Conservation (phyloP, 352 stramenopile genomes). For the Phytophthora uliginosa region DNA sequence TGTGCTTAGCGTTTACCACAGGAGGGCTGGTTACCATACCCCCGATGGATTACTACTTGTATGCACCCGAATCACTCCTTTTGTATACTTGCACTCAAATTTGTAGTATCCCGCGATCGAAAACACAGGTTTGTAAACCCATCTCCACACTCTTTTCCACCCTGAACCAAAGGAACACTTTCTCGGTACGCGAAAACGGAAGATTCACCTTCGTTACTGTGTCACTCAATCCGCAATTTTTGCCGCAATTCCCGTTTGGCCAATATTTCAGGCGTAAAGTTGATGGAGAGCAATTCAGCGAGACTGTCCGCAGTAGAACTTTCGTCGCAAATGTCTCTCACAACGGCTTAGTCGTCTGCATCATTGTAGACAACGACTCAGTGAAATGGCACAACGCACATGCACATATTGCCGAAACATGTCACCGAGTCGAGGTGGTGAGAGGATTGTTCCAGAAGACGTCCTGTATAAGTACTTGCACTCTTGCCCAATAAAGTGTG, state of each 20-base stretch:
- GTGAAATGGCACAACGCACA: not conserved
- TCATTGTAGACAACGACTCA: not conserved
- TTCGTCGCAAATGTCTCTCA: not conserved
- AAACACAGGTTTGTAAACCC: not conserved
- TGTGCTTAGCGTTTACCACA: not conserved
- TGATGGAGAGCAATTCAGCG: not conserved
- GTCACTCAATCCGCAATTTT: not conserved
- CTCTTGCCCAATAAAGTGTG: not conserved
- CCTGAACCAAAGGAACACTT: not conserved
- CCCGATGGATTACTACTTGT: not conserved
- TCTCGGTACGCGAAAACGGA: not conserved
- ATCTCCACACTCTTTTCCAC: not conserved
- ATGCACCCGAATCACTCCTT: not conserved
- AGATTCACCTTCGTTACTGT: not conserved
- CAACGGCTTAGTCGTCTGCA: not conserved
- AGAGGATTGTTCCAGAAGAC: not conserved
- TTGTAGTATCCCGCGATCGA: not conserved
- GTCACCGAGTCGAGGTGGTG: not conserved
- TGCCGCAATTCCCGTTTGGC: not conserved
- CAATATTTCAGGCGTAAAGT: conserved; percentile 1
- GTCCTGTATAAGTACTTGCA: not conserved
- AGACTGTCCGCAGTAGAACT: not conserved
- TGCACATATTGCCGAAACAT: not conserved
- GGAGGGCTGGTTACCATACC: not conserved
- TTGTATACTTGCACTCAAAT: not conserved